Evolutionary conservation across 805 yeast species (phyloP), one percentile per base, ranked within the genome.

Genomic region (Phaffomyces thermotolerans): DNA sequence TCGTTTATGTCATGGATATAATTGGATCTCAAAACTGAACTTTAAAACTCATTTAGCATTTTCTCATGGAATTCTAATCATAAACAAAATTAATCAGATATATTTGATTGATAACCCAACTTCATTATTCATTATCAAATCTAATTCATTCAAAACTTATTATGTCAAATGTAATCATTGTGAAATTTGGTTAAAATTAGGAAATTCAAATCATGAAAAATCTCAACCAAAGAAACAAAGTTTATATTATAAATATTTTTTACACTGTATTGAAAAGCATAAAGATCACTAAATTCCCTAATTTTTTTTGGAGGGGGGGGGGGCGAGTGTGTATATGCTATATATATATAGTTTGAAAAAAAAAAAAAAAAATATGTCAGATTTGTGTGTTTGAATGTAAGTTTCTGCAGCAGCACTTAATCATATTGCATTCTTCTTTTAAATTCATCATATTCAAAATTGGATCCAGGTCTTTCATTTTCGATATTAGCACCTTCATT

Each of bases 1-100:
- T 43, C 53, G 59, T 7, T 44, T 56, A n/a, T 57, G 62, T 37
- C 48, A 54, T 20, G 62, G 62, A 3, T 40, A 45, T 23, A 52
- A 56, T 35, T 56, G 62, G 62, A 29, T 56, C 6, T 27, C 36
- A 4, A 54, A 48, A 36, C 1, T 6, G 4, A 30, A 46, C 3
- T 51, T 46, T 34, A 35, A 42, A 4, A 42, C 46, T 4, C 62
- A 57, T 46, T 40, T 56, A 32, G 49, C 53, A 14, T 42, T 56
- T 17, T 50, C 57, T 1, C 62, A 57, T 48, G 62, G 62, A n/a
- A 42, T 57, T 15, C 8, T 39, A 35, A 8, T 42, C 25, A 12
- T 47, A 44, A 18, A 39, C 13, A 33, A 41, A 22, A 8, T 13
- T 6, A 36, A 25, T 10, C 15, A 29, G 2, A 40, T 48, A 6